These are phyloP conservation scores for Sclerotiophoma versabilis DNA, from an alignment of 2,329 filamentous ascomycete genomes.

Conservation along the genomic window DNA sequence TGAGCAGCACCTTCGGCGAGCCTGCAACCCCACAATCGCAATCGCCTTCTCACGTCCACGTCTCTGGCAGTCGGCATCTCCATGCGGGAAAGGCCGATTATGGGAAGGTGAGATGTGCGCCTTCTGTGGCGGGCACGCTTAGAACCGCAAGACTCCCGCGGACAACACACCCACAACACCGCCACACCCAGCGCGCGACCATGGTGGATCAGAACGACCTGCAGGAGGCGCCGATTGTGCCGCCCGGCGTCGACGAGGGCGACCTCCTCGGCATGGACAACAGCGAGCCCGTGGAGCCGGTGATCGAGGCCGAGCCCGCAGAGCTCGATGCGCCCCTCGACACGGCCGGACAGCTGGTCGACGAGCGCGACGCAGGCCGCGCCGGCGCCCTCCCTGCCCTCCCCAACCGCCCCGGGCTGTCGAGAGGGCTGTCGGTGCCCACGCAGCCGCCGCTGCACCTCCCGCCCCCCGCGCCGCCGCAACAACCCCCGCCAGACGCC, in stretches of 20 bases:
- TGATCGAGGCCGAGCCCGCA: constrained; percentile 41
- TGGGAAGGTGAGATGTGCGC: constrained; percentile 33
- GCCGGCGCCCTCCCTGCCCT: constrained; percentile 10
- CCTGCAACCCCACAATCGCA: constrained; percentile 2
- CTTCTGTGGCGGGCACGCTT: constrained; percentile 32
- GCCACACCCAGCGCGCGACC: constrained; percentile 21
- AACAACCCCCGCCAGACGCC: constrained; percentile 36
- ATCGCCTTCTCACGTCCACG: background rate
- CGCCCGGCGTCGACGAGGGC: constrained; percentile 47
- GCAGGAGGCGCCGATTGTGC: constrained; percentile 41
- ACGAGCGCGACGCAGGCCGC: constrained; percentile 21
- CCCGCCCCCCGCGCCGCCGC: constrained; percentile 51
- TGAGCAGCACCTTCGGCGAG: constrained; percentile 15
- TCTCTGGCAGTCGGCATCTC: constrained; percentile 27
- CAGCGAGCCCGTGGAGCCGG: constrained; percentile 39
- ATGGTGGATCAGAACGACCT: constrained; percentile 37
- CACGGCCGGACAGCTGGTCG: constrained; percentile 42
- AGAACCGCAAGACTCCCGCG: constrained; percentile 20
- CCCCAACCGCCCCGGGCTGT: constrained; percentile 46
- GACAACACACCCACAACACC: constrained; percentile 18
- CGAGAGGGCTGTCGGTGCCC: constrained; percentile 50
- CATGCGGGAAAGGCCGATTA: constrained; percentile 21
- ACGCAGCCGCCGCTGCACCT: constrained; percentile 53
- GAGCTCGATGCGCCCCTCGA: constrained; percentile 47
- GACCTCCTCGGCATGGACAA: constrained; percentile 44